Conservation (phyloP, 2,329 filamentous ascomycete genomes). For the Diplodia sapinea region DNA sequence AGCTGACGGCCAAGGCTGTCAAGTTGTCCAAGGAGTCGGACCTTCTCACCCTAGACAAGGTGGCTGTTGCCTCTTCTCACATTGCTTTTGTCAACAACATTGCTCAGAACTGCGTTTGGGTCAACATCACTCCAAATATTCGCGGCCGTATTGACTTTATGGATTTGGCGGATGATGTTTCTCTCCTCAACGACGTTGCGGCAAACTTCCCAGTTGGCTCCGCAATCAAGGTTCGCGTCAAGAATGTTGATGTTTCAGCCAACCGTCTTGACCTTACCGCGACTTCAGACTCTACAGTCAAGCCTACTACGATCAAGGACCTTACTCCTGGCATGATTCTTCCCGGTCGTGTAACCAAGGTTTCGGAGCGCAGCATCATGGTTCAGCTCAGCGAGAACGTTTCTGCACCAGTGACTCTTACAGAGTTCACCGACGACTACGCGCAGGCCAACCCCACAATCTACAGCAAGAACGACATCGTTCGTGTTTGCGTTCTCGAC, state of each 20-base stretch:
- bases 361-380: slow-evolving; percentile 80
- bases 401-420: slow-evolving; percentile 78
- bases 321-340: slow-evolving; percentile 81
- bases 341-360: slow-evolving; percentile 81
- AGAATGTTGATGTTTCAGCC: slow-evolving; percentile 72
- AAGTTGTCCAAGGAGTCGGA: slow-evolving; percentile 66
- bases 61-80: slow-evolving; percentile 73
- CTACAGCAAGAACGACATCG: slow-evolving; percentile 82
- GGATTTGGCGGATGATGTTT: slow-evolving; percentile 86
- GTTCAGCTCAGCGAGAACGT: slow-evolving; percentile 83
- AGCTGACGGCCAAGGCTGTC: slow-evolving; percentile 76
- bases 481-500: slow-evolving; percentile 83
- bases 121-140: slow-evolving; percentile 86
- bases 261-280: slow-evolving; percentile 85
- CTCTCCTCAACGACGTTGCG: slow-evolving; percentile 74
- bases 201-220: slow-evolving; percentile 89
- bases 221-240: slow-evolving; percentile 80
- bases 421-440: slow-evolving; percentile 87
- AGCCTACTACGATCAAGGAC: slow-evolving; percentile 70
- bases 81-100: slow-evolving; percentile 93
- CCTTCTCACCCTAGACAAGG: slow-evolving; percentile 71
- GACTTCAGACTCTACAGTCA: slow-evolving; percentile 62
- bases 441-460: slow-evolving; percentile 75
- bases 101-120: slow-evolving; percentile 80
- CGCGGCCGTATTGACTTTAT: slow-evolving; percentile 81